Conservation (phyloP, 495 filamentous ascomycete genomes). For the Aspergillus biplanus region DNA sequence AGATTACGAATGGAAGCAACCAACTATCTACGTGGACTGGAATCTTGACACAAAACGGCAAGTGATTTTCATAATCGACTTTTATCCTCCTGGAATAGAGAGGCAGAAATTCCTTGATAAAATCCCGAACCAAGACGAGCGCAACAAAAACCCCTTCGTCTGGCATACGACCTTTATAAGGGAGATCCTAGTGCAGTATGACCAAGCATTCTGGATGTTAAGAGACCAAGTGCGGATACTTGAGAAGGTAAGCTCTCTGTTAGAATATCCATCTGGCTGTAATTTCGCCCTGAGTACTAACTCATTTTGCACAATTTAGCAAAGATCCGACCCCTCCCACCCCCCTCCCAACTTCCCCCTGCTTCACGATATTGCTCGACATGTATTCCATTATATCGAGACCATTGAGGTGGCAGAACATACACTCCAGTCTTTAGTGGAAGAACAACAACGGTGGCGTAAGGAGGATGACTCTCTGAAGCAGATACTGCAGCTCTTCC, state of each 20-base stretch:
- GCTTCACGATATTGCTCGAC: slow-evolving; percentile 49
- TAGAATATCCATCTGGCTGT: not conserved
- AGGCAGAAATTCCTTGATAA: not conserved
- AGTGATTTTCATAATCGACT: slow-evolving; percentile 9
- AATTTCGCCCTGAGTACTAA: not conserved
- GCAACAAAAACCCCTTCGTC: slow-evolving; percentile 10
- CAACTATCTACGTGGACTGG: slow-evolving; percentile 14
- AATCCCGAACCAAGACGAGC: not conserved
- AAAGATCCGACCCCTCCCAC: not conserved
- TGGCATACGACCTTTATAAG: slow-evolving; percentile 15
- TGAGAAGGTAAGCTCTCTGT: slow-evolving; percentile 9
- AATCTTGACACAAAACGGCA: not conserved
- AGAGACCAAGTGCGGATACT: slow-evolving; percentile 5
- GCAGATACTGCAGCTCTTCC: not conserved
- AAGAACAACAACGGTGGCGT: slow-evolving; percentile 32
- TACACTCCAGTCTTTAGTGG: slow-evolving; percentile 38
- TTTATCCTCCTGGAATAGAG: not conserved
- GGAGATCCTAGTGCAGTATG: slow-evolving; percentile 3
- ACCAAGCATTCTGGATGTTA: slow-evolving; percentile 11
- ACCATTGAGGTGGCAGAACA: slow-evolving; percentile 44
- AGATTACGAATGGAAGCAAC: slow-evolving; percentile 13
- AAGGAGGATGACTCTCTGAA: slow-evolving; percentile 3
- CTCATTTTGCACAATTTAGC: not conserved
- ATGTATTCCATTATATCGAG: slow-evolving; percentile 50
- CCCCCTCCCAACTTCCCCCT: slow-evolving; percentile 16